A percentile compares a stretch with the other conserved stretches of the same genome.
These are phyloP conservation scores for Cladosporium colombiae DNA, from an alignment of 2,329 filamentous ascomycete species.

Conservation along the genomic window DNA sequence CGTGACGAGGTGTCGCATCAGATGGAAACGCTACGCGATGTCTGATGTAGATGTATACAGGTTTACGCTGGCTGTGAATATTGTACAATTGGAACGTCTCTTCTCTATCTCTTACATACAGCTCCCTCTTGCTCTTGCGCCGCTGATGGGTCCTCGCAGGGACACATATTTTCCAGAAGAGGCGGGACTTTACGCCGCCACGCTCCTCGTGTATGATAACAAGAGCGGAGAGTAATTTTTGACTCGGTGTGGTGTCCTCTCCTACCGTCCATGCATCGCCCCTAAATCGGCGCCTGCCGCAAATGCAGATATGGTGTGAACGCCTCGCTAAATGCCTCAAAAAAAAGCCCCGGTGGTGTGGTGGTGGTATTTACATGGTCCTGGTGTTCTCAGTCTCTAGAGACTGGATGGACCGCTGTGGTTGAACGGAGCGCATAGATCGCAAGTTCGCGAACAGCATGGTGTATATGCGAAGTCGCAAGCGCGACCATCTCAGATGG, in stretches of 20 bases:
- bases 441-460: conserved; percentile 2
- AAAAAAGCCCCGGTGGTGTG: not conserved
- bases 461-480: not conserved
- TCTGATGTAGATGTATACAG: not conserved
- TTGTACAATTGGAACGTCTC: conserved; percentile 12
- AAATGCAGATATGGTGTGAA: conserved; percentile 20
- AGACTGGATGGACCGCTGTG: not conserved
- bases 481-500: not conserved
- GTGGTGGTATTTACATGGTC: conserved; percentile 15
- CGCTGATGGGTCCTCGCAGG: not conserved
- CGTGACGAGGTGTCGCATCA: not conserved
- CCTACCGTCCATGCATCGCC: conserved; percentile 15
- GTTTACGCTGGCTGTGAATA: not conserved
- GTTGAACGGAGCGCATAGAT: not conserved
- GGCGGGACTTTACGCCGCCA: not conserved
- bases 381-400: not conserved
- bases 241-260: not conserved
- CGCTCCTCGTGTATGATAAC: not conserved
- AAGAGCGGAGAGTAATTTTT: conserved; percentile 13
- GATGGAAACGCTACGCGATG: not conserved
- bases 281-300: conserved; percentile 9
- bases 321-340: conserved; percentile 21
- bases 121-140: conserved; percentile 10
- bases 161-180: not conserved
- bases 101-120: conserved; percentile 9